Evolutionary conservation across 441 rosid species (phyloP).

Genomic region (Hura crepitans): DNA sequence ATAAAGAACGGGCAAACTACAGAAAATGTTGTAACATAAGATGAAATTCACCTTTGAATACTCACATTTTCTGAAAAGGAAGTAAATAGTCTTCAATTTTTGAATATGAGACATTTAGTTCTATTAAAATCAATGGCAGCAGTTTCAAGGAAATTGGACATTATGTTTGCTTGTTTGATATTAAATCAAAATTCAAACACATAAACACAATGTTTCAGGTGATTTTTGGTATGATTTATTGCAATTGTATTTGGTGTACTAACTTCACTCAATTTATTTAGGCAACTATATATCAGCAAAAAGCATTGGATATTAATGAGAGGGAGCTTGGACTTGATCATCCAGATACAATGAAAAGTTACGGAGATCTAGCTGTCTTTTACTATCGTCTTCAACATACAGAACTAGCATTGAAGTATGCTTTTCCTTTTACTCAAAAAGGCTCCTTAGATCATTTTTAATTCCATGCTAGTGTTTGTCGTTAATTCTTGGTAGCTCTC

Average conservation of each 20-base stretch:
- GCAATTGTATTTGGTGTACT: conserved; percentile 25
- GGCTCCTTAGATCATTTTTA: conserved; percentile 7
- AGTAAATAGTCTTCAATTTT: too few species aligned
- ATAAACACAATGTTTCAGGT: not conserved
- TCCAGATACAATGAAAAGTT: conserved; percentile 81
- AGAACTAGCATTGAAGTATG: conserved; percentile 75
- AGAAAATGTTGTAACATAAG: not conserved
- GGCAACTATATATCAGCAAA: conserved; percentile 92
- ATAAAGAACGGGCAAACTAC: not conserved
- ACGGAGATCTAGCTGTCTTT: conserved; percentile 63
- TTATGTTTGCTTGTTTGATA: not conserved
- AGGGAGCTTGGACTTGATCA: conserved; percentile 93
- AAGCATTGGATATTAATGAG: conserved; percentile 89
- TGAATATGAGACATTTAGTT: too few species aligned
- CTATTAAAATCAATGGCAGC: not conserved
- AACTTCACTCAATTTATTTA: conserved; percentile 38
- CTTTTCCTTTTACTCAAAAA: conserved; percentile 25
- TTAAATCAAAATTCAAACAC: not conserved
- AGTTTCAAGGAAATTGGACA: not conserved
- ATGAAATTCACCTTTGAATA: too few species aligned
- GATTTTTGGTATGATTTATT: conserved; percentile 8
- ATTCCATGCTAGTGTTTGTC: not conserved
- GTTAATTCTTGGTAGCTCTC: not conserved
- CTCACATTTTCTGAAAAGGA: too few species aligned
- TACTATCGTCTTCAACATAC: conserved; percentile 72